These are phyloP conservation scores for Lophiotrema nucula DNA, from an alignment of 495 filamentous ascomycete genomes.

Conservation along the genomic window DNA sequence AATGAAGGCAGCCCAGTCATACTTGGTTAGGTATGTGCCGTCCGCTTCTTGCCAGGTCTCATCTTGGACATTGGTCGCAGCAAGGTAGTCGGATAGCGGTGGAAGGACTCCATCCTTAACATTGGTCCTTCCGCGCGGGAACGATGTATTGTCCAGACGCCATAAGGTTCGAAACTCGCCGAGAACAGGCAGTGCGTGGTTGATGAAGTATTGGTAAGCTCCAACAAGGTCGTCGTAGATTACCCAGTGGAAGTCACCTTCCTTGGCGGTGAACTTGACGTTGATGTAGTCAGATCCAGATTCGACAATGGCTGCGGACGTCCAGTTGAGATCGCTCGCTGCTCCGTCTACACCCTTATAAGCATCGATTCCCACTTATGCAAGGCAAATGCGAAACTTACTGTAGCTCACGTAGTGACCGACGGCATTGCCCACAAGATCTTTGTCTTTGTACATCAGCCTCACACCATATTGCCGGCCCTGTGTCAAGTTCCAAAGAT, in stretches of 20 bases:
- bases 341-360: conserved; percentile 37
- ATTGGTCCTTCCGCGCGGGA: conserved; percentile 41
- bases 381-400: conserved; percentile 15
- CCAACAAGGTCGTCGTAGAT: conserved; percentile 41
- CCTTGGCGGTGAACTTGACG: conserved; percentile 39
- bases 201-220: conserved; percentile 49
- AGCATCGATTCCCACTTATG: not conserved
- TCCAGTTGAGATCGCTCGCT: conserved; percentile 41
- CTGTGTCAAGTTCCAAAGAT: conserved; percentile 42
- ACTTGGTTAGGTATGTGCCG: conserved; percentile 47
- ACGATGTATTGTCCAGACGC: conserved; percentile 42
- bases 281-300: conserved; percentile 39
- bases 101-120: conserved; percentile 41
- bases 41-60: conserved; percentile 46
- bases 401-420: conserved; percentile 49
- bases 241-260: conserved; percentile 48
- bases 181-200: conserved; percentile 42
- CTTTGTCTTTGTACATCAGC: conserved; percentile 42
- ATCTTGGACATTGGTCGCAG: conserved; percentile 44
- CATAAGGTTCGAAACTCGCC: conserved; percentile 47
- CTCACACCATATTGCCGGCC: conserved; percentile 38
- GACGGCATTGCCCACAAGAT: conserved; percentile 43
- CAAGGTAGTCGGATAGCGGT: conserved; percentile 38
- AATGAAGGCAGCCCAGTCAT: conserved; percentile 35
- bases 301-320: conserved; percentile 38